Conservation (phyloP, 306 rosid species). For the Cucurbita ficifolia region DNA sequence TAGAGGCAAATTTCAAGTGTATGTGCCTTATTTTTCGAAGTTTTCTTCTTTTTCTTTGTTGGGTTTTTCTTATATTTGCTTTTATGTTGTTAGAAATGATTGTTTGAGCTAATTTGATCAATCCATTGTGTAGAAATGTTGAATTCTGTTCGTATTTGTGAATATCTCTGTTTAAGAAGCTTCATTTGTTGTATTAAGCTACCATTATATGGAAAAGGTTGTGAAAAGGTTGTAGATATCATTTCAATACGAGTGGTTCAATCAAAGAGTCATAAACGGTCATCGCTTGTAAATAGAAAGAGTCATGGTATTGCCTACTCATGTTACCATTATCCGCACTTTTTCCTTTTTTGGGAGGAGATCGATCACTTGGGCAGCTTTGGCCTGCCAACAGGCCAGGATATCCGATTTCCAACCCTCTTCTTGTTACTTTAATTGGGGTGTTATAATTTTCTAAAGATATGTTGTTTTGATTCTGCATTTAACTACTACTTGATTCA, state of each 20-base stretch:
- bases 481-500: not conserved
- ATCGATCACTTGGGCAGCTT: no score
- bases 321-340: no score
- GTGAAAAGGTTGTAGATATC: no score
- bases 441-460: not conserved
- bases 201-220: not conserved
- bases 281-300: no score
- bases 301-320: no score
- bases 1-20: not conserved
- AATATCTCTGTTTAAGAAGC: not conserved
- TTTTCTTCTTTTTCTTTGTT: not conserved
- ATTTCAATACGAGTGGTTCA: no score
- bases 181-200: not conserved
- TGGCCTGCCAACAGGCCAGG: no score
- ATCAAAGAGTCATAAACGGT: no score
- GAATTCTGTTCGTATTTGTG: not conserved
- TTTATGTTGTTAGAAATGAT: not conserved
- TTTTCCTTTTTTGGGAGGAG: no score
- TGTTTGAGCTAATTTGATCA: not conserved
- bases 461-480: not conserved
- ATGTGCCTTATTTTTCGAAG: not conserved
- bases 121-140: not conserved
- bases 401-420: no score
- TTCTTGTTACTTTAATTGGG: no score
- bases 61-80: not conserved